Percentiles rank a stretch among this genome's conserved stretches.
These are phyloP conservation scores for Sicyos baderoa DNA, from an alignment of 306 rosid genomes.

Conservation along the genomic window DNA sequence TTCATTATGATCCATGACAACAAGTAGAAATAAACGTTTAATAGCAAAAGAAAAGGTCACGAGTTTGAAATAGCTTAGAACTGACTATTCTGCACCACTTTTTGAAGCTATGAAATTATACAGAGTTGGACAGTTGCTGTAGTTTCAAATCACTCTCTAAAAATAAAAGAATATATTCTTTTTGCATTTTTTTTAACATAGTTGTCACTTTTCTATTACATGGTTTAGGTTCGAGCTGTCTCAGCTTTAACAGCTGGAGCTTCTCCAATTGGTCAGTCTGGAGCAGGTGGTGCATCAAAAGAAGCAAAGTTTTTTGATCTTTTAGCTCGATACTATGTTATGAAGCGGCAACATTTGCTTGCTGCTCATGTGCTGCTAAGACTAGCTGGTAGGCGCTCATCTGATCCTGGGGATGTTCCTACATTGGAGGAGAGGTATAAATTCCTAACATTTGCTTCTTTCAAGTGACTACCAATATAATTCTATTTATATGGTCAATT, in stretches of 20 bases:
- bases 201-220: conserved; percentile 24
- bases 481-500: not conserved
- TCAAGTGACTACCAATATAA: conserved; percentile 5
- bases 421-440: conserved; percentile 72
- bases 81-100: not conserved
- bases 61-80: not conserved
- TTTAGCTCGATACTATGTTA: conserved; percentile 79
- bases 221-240: conserved; percentile 57
- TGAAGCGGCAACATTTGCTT: conserved; percentile 84
- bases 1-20: not conserved
- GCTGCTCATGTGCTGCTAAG: conserved; percentile 84
- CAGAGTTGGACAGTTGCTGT: not conserved
- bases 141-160: not conserved
- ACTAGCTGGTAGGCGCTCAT: conserved; percentile 74
- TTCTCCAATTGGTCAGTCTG: conserved; percentile 58
- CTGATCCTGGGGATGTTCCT: conserved; percentile 52
- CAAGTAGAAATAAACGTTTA: not conserved
- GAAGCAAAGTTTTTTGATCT: conserved; percentile 78
- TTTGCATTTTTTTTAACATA: conserved; percentile 14
- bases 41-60: not conserved
- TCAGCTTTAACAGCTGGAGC: conserved; percentile 47
- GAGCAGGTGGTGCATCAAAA: conserved; percentile 47
- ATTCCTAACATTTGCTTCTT: not conserved
- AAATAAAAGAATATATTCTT: not conserved
- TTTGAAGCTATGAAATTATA: not conserved